phyloP scores from a whole-genome alignment of 2,329 filamentous ascomycete genomes.

The Diaporthe australafricana region DNA sequence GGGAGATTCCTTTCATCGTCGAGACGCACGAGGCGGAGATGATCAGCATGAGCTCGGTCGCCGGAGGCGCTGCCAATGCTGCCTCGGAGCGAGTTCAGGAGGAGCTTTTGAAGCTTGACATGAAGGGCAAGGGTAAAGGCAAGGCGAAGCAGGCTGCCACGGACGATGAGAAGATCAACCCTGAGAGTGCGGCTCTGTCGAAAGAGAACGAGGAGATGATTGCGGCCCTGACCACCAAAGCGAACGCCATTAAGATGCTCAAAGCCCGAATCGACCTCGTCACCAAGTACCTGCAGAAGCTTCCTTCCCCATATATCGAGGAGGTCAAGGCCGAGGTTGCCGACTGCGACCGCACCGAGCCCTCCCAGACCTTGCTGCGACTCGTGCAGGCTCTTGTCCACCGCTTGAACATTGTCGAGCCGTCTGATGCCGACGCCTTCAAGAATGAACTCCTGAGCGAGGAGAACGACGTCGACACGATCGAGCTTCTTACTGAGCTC shows the following conservation, averaged over 20 bases:
- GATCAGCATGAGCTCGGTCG: conserved; percentile 96
- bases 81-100: conserved; percentile 63
- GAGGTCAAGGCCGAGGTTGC: conserved; percentile 53
- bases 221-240: conserved; percentile 81
- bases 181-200: conserved; percentile 61
- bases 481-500: conserved; percentile 80
- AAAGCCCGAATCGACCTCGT: conserved; percentile 80
- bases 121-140: conserved; percentile 61
- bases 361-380: conserved; percentile 81
- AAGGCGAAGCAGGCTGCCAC: conserved; percentile 63
- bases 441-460: conserved; percentile 79
- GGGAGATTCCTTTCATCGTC: conserved; percentile 85
- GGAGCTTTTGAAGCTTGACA: conserved; percentile 54
- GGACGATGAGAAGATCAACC: conserved; percentile 44
- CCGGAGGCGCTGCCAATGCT: conserved; percentile 84
- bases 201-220: conserved; percentile 72
- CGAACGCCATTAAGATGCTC: conserved; percentile 95
- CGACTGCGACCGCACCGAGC: conserved; percentile 50
- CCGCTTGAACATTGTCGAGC: conserved; percentile 84
- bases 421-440: conserved; percentile 74
- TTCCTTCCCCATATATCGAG: conserved; percentile 61
- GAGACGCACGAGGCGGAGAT: conserved; percentile 97
- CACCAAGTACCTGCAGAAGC: conserved; percentile 78
- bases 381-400: conserved; percentile 88
- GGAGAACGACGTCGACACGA: conserved; percentile 84